Evolutionary conservation across 805 yeast genomes (phyloP), one percentile per base, ranked within the genome.

Genomic region (Wickerhamiella bombiphila): DNA sequence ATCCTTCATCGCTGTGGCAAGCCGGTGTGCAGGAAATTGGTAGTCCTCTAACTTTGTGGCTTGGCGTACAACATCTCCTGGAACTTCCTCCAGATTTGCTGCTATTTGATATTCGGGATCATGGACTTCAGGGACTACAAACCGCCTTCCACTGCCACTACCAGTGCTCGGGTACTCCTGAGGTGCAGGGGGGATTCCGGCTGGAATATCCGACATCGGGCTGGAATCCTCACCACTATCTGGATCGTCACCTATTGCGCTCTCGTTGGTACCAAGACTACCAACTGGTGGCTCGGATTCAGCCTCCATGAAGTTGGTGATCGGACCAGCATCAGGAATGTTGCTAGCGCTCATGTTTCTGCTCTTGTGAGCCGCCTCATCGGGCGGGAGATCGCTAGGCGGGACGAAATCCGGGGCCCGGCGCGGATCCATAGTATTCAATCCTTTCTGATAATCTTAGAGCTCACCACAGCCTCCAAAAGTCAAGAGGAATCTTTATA

Each of bases 51-150:
- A 58, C 9, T 59, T 61, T 43, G 72, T 73, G 1, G 97, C 86
- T 58, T 91, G 98, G 44, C 98, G 70, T 34, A 73, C 76, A 38
- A 91, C 72, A 1, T 97, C 96, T 49, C 80, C 86, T 0, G 98
- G 98, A 9, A 91, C 95, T 58, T 91, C 98, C 57, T 91, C 98
- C 42, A 91, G 66, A 53, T 86, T 95, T 0, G 96, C 97, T 36
- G 82, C 78, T 51, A 40, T 48, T 18, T 44, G 39, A 40, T 50
- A 50, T 29, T 49, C 53, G 14, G 54, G 53, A 41, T 50, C 54
- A 40, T 42, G 40, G 34, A 49, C 43, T 31, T 48, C 50, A 9
- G 54, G 54, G 18, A 50, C 53, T 17, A 49, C 49, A 28, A 50
- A 50, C 24, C 36, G 35, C 21, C 44, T 39, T 11, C 42, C 35